phyloP scores from a whole-genome alignment of 2,329 filamentous ascomycete species.

The Zymoseptoria passerinii region DNA sequence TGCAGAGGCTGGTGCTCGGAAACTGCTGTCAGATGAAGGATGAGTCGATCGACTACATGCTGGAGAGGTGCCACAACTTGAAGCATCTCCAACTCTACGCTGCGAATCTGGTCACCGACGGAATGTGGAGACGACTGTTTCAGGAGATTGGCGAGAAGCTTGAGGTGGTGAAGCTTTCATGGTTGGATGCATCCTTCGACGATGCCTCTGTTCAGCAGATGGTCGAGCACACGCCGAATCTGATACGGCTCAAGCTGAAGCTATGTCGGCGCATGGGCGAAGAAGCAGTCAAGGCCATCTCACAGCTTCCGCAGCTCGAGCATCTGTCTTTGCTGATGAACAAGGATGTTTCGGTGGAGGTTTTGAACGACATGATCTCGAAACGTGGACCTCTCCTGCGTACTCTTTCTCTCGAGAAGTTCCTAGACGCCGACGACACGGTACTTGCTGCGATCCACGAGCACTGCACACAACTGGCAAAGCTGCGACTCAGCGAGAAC shows the following conservation, averaged over 20 bases:
- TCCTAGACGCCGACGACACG: conserved; percentile 57
- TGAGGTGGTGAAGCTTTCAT: conserved; percentile 66
- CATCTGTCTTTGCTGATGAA: conserved; percentile 68
- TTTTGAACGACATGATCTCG: conserved; percentile 54
- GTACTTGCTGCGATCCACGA: conserved; percentile 64
- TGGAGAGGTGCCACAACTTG: conserved; percentile 61
- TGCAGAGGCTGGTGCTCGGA: conserved; percentile 65
- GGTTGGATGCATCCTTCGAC: conserved; percentile 73
- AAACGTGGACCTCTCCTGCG: conserved; percentile 57
- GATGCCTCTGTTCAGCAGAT: conserved; percentile 61
- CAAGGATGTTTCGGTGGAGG: conserved; percentile 47
- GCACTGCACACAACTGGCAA: conserved; percentile 58
- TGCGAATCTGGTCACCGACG: conserved; percentile 71
- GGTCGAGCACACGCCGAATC: conserved; percentile 54
- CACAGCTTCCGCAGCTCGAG: conserved; percentile 53
- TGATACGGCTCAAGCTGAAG: conserved; percentile 70
- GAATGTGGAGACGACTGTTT: conserved; percentile 66
- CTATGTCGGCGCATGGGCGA: conserved; percentile 68
- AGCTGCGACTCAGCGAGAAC: conserved; percentile 76
- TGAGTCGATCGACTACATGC: conserved; percentile 68
- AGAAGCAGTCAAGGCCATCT: conserved; percentile 57
- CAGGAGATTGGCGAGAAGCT: conserved; percentile 56
- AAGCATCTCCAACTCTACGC: conserved; percentile 70
- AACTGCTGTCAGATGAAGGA: conserved; percentile 93
- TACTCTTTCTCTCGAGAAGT: conserved; percentile 68